Evolutionary conservation across 139 green algal genomes (phyloP).

Genomic region (Asterochloris erici): DNA sequence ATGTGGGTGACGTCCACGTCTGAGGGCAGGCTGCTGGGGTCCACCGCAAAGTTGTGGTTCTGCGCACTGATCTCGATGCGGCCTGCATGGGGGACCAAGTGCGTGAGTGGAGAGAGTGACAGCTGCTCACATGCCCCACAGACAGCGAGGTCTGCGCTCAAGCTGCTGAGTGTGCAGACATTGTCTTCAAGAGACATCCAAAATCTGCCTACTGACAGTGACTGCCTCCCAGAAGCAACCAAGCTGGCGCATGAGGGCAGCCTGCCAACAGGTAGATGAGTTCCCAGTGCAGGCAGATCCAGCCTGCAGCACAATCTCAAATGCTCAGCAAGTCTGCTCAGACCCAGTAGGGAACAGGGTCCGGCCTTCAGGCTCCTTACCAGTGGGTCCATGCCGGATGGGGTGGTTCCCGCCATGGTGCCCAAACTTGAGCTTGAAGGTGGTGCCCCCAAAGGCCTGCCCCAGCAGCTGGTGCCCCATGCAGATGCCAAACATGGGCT

Average conservation of each 20-base stretch:
- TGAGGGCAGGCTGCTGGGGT: conserved; percentile 80
- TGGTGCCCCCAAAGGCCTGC: conserved; percentile 86
- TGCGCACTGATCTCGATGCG: conserved; percentile 87
- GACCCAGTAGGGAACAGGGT: too few species aligned
- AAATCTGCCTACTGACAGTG: too few species aligned
- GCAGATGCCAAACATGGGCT: conserved; percentile 99
- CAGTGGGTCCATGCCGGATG: conserved; percentile 73
- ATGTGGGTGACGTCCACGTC: conserved; percentile 89
- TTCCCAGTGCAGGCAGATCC: too few species aligned
- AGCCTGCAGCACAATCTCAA: too few species aligned
- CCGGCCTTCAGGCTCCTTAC: conserved; percentile 15
- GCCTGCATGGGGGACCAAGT: conserved; percentile 38
- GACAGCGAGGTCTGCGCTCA: neutral
- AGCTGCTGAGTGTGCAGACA: neutral
- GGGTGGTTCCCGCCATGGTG: conserved; percentile 99
- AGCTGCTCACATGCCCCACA: neutral
- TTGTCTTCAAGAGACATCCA: too few species aligned
- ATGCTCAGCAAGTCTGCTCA: too few species aligned
- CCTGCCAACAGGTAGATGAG: too few species aligned
- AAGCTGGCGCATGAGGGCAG: too few species aligned
- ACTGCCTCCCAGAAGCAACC: too few species aligned
- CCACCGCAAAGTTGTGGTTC: conserved; percentile 99
- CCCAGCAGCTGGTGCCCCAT: conserved; percentile 99
- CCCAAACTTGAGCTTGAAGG: conserved; percentile 99
- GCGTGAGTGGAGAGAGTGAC: neutral